phyloP scores from a whole-genome alignment of 2,329 filamentous ascomycete species.

The Septoria linicola region DNA sequence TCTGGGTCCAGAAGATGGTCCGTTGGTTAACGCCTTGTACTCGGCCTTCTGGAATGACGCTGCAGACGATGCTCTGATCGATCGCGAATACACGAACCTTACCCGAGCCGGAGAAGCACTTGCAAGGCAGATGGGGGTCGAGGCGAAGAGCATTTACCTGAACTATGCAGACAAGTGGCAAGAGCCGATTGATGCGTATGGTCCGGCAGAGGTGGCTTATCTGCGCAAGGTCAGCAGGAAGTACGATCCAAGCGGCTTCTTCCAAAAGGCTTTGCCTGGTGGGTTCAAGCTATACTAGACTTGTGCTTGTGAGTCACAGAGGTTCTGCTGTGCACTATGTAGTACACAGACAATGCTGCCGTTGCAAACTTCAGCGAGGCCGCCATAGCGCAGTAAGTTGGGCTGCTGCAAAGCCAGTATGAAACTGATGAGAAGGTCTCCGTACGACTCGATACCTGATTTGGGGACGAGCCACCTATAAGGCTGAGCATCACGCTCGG shows the following conservation, averaged over 20 bases:
- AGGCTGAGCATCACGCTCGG: too few relatives aligned
- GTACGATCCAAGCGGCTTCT: conserved; percentile 9
- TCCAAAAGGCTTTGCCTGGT: conserved; percentile 7
- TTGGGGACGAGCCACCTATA: too few relatives aligned
- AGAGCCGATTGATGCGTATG: conserved; percentile 8
- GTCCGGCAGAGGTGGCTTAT: neutral
- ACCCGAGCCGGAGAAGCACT: neutral
- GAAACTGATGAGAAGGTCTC: too few relatives aligned
- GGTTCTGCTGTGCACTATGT: neutral
- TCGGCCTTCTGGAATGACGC: conserved; percentile 18
- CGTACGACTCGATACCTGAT: too few relatives aligned
- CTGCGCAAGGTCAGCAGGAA: conserved; percentile 1
- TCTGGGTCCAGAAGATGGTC: neutral
- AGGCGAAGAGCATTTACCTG: neutral
- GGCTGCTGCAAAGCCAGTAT: too few relatives aligned
- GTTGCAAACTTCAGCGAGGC: too few relatives aligned
- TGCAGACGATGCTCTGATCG: conserved; percentile 23
- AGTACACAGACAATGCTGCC: too few relatives aligned
- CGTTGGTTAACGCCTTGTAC: conserved; percentile 1
- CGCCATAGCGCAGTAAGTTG: too few relatives aligned
- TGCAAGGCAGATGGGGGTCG: neutral
- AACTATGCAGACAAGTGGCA: conserved; percentile 11
- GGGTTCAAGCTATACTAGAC: conserved; percentile 13
- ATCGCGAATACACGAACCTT: conserved; percentile 4
- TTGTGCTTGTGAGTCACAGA: too few relatives aligned